Base-by-base conservation (phyloP, 2,329 filamentous ascomycete genomes). In the Fusarium pseudograminearum region DNA sequence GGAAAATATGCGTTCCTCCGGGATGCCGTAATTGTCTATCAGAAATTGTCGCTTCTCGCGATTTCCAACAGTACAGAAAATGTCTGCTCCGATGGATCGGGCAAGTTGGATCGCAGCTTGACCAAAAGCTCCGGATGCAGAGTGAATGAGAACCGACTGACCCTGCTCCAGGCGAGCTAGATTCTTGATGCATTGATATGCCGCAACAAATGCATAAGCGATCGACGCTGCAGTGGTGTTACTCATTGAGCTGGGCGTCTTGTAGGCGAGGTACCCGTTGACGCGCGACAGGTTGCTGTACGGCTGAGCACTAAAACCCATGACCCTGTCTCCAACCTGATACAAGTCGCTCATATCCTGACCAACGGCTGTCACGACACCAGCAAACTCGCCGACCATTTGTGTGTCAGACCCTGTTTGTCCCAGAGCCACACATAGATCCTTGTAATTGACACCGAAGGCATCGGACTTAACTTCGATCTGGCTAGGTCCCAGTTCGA, bases 251-350 rank as follows among this genome's bases (percentile, higher is more conserved):
- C 22, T n/a, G 6, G 57, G 57, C 3, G 14, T 46, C 11, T 57
- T 59, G 20, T 57, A 20, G 18, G 28, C 51, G 22, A 41, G 51
- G 20, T 57, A n/a, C 12, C 51, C 57, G 26, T 59, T 59, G 41
- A 59, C 26, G 10, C 26, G 57, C 4, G 57, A 59, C 12, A 40
- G 10, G 20, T 41, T 59, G 26, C 57, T 59, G 6, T 59, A 57
- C 3, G 57, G 51, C 33, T 59, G 41, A 34, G 51, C 51, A 46
- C 57, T 41, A 15, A 59, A 59, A 14, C 57, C 57, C 57, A 59
- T 59, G 7, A 57, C 57, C 11, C 31, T 46, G 26, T 59, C 51
- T 33, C 57, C 57, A 2, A 57, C 41, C 15, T 59, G 31, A 15
- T 28, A 57, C 1, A 26, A 0, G 7, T 34, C 18, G 4, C n/a